phyloP scores from a whole-genome alignment of 1,284 basidiomycete species.

The Boletus subluridellus region DNA sequence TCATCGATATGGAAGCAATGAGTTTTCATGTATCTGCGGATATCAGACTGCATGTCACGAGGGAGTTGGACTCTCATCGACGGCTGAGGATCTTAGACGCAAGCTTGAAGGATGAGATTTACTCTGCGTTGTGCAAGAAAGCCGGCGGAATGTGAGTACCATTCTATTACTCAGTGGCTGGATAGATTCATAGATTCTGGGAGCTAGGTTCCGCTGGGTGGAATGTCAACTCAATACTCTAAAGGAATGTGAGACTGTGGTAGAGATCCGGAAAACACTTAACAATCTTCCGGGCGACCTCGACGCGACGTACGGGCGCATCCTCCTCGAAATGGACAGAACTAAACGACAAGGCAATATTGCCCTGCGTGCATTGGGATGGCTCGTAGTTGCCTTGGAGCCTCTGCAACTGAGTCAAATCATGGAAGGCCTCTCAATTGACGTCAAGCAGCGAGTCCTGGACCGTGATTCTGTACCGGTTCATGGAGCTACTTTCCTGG shows the following conservation, averaged over 20 bases:
- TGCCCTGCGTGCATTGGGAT: not conserved
- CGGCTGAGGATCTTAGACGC: too few relatives aligned
- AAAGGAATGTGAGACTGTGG: not conserved
- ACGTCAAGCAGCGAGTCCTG: not conserved
- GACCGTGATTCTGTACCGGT: not conserved
- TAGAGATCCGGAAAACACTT: not conserved
- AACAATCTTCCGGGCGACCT: not conserved
- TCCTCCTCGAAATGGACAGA: not conserved
- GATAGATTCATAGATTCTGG: too few relatives aligned
- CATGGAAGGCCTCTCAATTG: not conserved
- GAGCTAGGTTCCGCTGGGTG: too few relatives aligned
- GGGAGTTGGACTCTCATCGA: too few relatives aligned
- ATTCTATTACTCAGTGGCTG: too few relatives aligned
- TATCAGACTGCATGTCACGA: too few relatives aligned
- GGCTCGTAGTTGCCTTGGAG: constrained; percentile 1
- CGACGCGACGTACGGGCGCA: not conserved
- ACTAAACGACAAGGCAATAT: not conserved
- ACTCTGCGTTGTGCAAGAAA: too few relatives aligned
- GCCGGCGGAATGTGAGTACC: too few relatives aligned
- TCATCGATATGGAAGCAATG: too few relatives aligned
- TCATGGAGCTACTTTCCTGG: not conserved
- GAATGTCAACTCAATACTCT: not conserved
- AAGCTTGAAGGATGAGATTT: too few relatives aligned
- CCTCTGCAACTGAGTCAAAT: constrained; percentile 2
- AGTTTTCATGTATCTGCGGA: too few relatives aligned